Conservation (phyloP, 139 green algal genomes). For the Chlorella sorokiniana region DNA sequence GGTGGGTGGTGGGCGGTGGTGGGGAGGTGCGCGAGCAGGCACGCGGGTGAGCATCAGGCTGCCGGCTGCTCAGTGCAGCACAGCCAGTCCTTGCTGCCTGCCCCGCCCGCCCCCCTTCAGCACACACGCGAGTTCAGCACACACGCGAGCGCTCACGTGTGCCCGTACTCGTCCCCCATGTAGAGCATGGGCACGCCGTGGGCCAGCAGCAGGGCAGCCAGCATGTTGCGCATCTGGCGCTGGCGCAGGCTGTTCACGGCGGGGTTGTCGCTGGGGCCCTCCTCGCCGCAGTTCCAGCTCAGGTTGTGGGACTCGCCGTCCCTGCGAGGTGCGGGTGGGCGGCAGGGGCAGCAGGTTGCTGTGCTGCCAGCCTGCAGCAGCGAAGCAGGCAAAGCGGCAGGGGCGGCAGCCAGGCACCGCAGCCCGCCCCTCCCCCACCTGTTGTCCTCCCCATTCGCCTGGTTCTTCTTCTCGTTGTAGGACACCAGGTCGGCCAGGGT, state of each 20-base stretch:
- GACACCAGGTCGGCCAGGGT: constrained; percentile 90
- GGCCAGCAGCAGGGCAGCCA: constrained; percentile 84
- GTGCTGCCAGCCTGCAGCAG: background rate
- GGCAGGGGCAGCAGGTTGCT: background rate
- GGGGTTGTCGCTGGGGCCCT: constrained; percentile 71
- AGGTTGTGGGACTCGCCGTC: constrained; percentile 97
- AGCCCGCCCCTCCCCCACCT: constrained; percentile 12
- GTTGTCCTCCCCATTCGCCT: constrained; percentile 89
- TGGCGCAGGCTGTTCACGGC: constrained; percentile 59
- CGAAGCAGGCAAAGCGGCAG: background rate
- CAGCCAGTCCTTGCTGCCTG: background rate
- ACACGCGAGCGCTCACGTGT: constrained; percentile 67
- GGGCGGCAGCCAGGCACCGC: background rate
- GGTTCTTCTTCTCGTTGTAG: constrained; percentile 98
- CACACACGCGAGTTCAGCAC: background rate
- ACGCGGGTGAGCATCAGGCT: background rate
- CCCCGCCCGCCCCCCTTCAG: background rate
- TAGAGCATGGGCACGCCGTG: constrained; percentile 94
- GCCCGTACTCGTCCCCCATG: constrained; percentile 98
- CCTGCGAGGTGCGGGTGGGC: background rate
- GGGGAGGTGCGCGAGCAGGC: too few species aligned
- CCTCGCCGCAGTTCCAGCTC: constrained; percentile 97
- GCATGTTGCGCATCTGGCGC: constrained; percentile 91
- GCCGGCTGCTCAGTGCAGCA: background rate
- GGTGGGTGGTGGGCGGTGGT: too few species aligned